phyloP scores from a whole-genome alignment of 495 filamentous ascomycete species.

The Neurospora sp. region DNA sequence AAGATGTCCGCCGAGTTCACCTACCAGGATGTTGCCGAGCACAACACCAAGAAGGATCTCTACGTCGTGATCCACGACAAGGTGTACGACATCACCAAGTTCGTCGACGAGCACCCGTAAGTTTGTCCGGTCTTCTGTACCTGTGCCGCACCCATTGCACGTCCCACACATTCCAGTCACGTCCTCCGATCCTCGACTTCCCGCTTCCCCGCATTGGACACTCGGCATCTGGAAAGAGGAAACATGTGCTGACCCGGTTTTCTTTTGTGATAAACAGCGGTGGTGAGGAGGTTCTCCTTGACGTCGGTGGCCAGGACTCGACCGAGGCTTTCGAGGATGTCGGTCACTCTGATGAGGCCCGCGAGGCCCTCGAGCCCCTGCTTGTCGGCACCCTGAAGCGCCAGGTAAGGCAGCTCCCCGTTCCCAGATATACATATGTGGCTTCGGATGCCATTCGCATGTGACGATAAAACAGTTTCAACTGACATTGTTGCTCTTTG shows the following conservation, averaged over 20 bases:
- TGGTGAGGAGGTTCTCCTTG: conserved; percentile 95
- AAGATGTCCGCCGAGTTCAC: conserved; percentile 70
- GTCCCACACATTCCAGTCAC: not conserved
- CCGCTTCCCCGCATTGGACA: not conserved
- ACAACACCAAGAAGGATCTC: conserved; percentile 94
- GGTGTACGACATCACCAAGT: conserved; percentile 80
- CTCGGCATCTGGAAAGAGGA: conserved; percentile 1
- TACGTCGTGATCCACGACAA: conserved; percentile 91
- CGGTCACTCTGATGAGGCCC: conserved; percentile 97
- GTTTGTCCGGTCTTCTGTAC: conserved; percentile 28
- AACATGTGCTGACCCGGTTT: conserved; percentile 7
- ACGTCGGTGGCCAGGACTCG: conserved; percentile 92
- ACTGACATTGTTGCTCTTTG: conserved; percentile 10
- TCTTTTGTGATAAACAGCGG: conserved; percentile 46
- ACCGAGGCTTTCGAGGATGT: conserved; percentile 99
- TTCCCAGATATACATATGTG: not conserved
- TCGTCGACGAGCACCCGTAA: conserved; percentile 99
- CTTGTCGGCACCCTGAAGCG: conserved; percentile 77
- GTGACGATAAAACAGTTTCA: not conserved
- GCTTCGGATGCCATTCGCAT: not conserved
- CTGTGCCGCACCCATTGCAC: not conserved
- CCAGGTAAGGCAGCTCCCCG: conserved; percentile 47
- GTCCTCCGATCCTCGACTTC: not conserved
- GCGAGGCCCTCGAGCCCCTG: conserved; percentile 79
- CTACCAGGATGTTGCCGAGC: conserved; percentile 72